Base-by-base conservation (phyloP, 345 rosid genomes). In the Eucalyptus tenuipes region DNA sequence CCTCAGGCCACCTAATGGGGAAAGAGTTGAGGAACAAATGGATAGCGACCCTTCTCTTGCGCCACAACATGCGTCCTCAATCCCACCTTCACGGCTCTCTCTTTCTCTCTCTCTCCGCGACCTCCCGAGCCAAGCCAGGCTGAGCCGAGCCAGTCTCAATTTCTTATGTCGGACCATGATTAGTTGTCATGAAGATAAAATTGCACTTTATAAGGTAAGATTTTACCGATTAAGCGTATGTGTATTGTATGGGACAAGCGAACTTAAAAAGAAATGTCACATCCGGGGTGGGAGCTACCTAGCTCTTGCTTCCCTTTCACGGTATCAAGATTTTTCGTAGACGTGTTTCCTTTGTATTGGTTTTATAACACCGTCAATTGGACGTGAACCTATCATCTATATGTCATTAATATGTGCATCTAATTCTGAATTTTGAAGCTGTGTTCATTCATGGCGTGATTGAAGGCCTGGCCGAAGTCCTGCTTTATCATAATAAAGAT, bases 1-100 rank as follows among this genome's bases (percentile, higher is more conserved):
- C 86, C 87, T 94, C 94, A 89, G 87, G 92, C 93, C 95, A 94
- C 92, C 93, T 92, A 91, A 88, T 91, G 88, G 85, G 92, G 91
- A 91, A 91, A 89, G 92, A 91, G 91, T 90, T 88, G 92, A 90
- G 89, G 94, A 93, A 93, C 92, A 90, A 90, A 49, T 10, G 90
- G 95, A 93, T 13, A 88, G 92, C 75, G 95, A 92, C 96, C 57
- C 88, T 75, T 89, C 89, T 86, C 86, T 85, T 90, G 88, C 88
- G 75, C 90, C 90, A 52, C 84, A 53, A 59, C 87, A 44, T 49
- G 53, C 37, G 17, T 87, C 40, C 75, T 29, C 59, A 66, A 44
- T 47, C 49, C 52, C 53, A 75, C 82, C 82, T 75, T 44, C 82
- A 37, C 61, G 87, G 22, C 37, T 86, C 37, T 48, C 55, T 85